phyloP scores from a whole-genome alignment of 306 rosid species.

The Quillaja saponaria region DNA sequence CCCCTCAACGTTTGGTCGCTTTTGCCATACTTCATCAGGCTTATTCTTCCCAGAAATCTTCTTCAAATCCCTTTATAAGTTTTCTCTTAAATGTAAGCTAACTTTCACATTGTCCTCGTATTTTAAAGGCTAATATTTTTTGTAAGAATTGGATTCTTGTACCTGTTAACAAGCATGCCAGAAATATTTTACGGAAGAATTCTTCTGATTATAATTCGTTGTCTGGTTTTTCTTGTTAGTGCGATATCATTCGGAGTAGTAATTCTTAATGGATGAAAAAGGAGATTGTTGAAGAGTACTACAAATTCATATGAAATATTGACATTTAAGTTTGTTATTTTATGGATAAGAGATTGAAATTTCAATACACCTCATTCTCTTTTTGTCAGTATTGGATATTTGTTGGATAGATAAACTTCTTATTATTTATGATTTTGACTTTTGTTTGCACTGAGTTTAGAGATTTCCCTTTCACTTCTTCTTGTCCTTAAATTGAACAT shows the following conservation, averaged over 20 bases:
- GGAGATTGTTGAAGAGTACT: not conserved
- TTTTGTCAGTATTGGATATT: not conserved
- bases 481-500: no score
- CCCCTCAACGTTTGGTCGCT: constrained; percentile 67
- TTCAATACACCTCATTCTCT: not conserved
- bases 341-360: not conserved
- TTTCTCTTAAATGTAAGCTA: constrained; percentile 65
- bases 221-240: not conserved
- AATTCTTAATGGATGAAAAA: not conserved
- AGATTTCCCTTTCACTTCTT: no score
- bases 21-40: constrained; percentile 72
- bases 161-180: not conserved
- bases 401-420: not conserved
- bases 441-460: not conserved
- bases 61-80: constrained; percentile 75
- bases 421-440: not conserved
- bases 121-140: no score
- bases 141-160: not conserved
- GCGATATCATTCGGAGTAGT: not conserved
- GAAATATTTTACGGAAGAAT: not conserved
- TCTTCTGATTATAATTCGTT: not conserved
- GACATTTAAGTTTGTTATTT: not conserved
- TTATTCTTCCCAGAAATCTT: constrained; percentile 66
- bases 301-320: not conserved
- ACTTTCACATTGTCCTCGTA: not conserved